phyloP scores from a whole-genome alignment of 2,329 filamentous ascomycete genomes.

The Hymenoscyphus fraxineus region DNA sequence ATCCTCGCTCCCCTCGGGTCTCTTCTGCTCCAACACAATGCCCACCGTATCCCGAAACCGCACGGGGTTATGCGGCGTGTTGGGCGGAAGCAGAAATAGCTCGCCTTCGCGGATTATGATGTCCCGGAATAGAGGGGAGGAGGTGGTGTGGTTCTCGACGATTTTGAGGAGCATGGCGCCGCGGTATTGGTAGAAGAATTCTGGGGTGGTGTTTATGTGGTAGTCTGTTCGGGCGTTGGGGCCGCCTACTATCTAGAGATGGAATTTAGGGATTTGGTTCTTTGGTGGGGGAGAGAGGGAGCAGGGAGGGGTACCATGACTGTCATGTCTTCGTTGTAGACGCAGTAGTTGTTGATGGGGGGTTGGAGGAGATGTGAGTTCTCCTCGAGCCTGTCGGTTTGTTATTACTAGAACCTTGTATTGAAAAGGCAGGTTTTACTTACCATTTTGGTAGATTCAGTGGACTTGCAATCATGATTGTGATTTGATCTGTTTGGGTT shows the following conservation, averaged over 20 bases:
- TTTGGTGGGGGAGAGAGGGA: neutral
- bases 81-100: constrained; percentile 88
- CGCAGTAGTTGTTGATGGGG: constrained; percentile 95
- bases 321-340: constrained; percentile 79
- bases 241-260: constrained; percentile 77
- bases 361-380: constrained; percentile 83
- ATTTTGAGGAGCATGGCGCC: constrained; percentile 93
- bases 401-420: constrained; percentile 6
- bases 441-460: constrained; percentile 35
- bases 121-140: constrained; percentile 59
- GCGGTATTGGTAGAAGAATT: constrained; percentile 97
- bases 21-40: constrained; percentile 81
- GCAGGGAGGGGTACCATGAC: constrained; percentile 60
- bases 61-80: constrained; percentile 95
- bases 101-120: constrained; percentile 88
- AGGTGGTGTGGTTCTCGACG: constrained; percentile 59
- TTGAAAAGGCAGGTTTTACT: neutral
- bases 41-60: constrained; percentile 93
- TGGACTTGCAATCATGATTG: constrained; percentile 27
- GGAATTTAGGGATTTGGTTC: neutral
- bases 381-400: constrained; percentile 69
- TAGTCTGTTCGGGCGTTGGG: constrained; percentile 96
- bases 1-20: constrained; percentile 68
- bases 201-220: constrained; percentile 93
- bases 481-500: neutral